A percentile compares a stretch with the other conserved stretches of the same genome.
These are phyloP conservation scores for Tuctoria greenei DNA, from an alignment of 176 grass and related monocot species.

Conservation along the genomic window DNA sequence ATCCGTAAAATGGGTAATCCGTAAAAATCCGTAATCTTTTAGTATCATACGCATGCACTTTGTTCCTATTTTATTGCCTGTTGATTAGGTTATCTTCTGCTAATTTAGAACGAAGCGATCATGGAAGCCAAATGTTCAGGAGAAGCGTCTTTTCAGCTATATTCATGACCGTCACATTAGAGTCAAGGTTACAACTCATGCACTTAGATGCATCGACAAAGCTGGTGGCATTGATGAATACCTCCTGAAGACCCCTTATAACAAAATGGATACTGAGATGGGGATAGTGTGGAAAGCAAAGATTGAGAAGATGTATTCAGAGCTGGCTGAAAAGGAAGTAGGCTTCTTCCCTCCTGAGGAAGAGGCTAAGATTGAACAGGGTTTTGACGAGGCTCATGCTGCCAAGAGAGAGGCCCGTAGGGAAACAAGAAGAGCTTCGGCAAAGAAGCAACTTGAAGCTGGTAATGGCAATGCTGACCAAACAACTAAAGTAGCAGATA, in stretches of 20 bases:
- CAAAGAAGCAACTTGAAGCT: slow-evolving; percentile 53
- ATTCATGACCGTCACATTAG: slow-evolving; percentile 84
- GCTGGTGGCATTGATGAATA: slow-evolving; percentile 97
- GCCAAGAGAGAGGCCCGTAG: slow-evolving; percentile 52
- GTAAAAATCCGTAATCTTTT: no score
- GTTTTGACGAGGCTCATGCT: slow-evolving; percentile 51
- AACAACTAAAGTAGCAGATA: slow-evolving; percentile 19
- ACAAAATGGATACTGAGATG: slow-evolving; percentile 90
- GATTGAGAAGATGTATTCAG: slow-evolving; percentile 91
- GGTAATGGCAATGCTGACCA: slow-evolving; percentile 22
- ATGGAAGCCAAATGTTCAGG: slow-evolving; percentile 98
- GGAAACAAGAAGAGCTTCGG: slow-evolving; percentile 54
- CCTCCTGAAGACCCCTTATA: slow-evolving; percentile 86
- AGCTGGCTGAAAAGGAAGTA: slow-evolving; percentile 66
- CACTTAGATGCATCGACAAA: slow-evolving; percentile 94
- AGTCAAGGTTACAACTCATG: slow-evolving; percentile 87
- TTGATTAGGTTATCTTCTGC: slow-evolving; percentile 8
- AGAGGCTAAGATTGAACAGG: slow-evolving; percentile 66
- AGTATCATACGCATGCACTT: not conserved
- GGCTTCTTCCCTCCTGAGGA: slow-evolving; percentile 80
- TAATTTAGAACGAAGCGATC: slow-evolving; percentile 72
- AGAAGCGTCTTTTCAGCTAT: slow-evolving; percentile 95
- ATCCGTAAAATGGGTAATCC: not conserved
- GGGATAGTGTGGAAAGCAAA: slow-evolving; percentile 80
- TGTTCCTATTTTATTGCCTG: not conserved